phyloP scores from a whole-genome alignment of 306 rosid species.

The Prunus persica region Prunus_persica_NCBIv2 NC_034014.1:11228001-11228500 shows the following conservation, averaged over 20 bases:
- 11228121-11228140: conserved; percentile 33
- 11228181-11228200: conserved; percentile 31
- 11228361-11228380: not conserved
- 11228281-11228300: not conserved
- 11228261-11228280: not conserved
- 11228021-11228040: not conserved
- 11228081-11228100: not conserved
- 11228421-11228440: too few relatives aligned
- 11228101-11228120: conserved; percentile 18
- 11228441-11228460: too few relatives aligned
- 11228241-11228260: not conserved
- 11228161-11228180: conserved; percentile 27
- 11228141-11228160: conserved; percentile 26
- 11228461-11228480: too few relatives aligned
- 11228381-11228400: not conserved
- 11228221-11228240: not conserved
- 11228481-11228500: too few relatives aligned
- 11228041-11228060: conserved; percentile 29
- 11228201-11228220: conserved; percentile 23
- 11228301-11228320: not conserved
- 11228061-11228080: conserved; percentile 7
- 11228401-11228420: not conserved
- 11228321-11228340: not conserved
- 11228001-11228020: not conserved
- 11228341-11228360: not conserved